A percentile compares a stretch with the other conserved stretches of the same genome.
phyloP scores from a whole-genome alignment of 176 grass and related monocot species.

The Aegilops longissima region DNA sequence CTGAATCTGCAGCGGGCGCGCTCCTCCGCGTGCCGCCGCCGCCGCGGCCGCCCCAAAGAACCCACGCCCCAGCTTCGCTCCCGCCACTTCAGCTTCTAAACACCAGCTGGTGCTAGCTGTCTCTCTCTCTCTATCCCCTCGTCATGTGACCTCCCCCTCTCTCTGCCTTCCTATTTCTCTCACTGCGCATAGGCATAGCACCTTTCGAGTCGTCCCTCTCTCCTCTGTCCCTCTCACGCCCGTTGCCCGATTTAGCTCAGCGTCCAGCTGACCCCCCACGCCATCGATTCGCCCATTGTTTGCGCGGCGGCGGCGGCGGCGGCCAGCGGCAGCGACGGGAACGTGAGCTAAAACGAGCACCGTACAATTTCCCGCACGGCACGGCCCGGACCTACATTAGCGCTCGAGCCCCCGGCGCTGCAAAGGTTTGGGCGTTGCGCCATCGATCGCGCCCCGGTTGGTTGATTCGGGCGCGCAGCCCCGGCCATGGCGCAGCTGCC shows the following conservation, averaged over 20 bases:
- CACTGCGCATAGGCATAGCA: neutral
- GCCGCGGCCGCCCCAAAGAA: too few relatives aligned
- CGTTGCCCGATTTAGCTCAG: constrained; percentile 44
- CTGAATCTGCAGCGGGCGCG: too few relatives aligned
- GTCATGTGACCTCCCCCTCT: constrained; percentile 49
- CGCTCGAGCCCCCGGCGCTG: neutral
- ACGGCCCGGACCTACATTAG: constrained; percentile 21
- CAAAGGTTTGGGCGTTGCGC: constrained; percentile 35
- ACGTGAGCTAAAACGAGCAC: constrained; percentile 31
- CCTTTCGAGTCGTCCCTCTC: neutral
- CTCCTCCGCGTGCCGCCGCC: too few relatives aligned
- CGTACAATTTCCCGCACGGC: neutral
- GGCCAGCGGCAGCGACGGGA: neutral
- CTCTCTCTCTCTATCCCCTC: constrained; percentile 21
- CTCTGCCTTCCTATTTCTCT: neutral
- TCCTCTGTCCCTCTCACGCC: constrained; percentile 16
- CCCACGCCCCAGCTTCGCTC: neutral
- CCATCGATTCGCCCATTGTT: neutral
- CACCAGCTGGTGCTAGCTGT: constrained; percentile 78
- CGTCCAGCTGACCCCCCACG: neutral
- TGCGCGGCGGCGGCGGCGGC: constrained; percentile 16
- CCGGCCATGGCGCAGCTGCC: constrained; percentile 83
- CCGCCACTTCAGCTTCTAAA: constrained; percentile 12
- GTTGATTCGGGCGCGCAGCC: constrained; percentile 30
- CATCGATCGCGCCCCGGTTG: constrained; percentile 41